Conservation (phyloP, 495 filamentous ascomycete genomes). For the Aspergillus panamensis region DNA sequence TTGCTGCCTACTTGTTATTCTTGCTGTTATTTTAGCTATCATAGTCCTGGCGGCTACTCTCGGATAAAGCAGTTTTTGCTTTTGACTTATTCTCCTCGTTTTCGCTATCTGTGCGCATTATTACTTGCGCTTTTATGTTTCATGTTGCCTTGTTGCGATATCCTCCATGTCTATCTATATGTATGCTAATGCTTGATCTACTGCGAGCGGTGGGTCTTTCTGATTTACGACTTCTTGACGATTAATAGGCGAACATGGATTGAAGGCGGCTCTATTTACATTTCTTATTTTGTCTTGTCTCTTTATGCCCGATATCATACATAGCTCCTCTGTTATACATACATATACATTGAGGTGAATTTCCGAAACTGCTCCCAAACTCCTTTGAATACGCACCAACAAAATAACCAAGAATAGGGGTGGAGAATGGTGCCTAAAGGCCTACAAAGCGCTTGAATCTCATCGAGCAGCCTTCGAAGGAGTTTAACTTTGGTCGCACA, state of each 20-base stretch:
- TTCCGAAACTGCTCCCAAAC: constrained; percentile 25
- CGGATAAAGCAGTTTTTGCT: constrained; percentile 38
- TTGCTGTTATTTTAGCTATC: constrained; percentile 83
- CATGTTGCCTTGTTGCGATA: constrained; percentile 24
- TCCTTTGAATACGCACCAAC: constrained; percentile 26
- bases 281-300: constrained; percentile 12
- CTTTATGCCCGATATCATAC: constrained; percentile 35
- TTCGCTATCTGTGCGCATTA: neutral
- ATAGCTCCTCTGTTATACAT: constrained; percentile 39
- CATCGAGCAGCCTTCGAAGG: constrained; percentile 86
- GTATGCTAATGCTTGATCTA: constrained; percentile 11
- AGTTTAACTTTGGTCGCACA: constrained; percentile 91
- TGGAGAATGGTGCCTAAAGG: constrained; percentile 30
- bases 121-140: constrained; percentile 10
- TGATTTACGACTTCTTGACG: constrained; percentile 10
- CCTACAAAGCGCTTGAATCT: constrained; percentile 61
- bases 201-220: constrained; percentile 2
- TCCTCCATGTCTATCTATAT: constrained; percentile 22
- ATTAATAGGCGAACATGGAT: constrained; percentile 17
- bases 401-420: constrained; percentile 9
- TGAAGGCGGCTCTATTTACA: constrained; percentile 21
- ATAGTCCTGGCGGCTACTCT: constrained; percentile 80
- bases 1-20: constrained; percentile 86
- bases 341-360: constrained; percentile 32
- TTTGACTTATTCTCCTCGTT: constrained; percentile 5